Conservation (phyloP, 2,329 filamentous ascomycete genomes). For the Arthrinium phaeospermum region DNA sequence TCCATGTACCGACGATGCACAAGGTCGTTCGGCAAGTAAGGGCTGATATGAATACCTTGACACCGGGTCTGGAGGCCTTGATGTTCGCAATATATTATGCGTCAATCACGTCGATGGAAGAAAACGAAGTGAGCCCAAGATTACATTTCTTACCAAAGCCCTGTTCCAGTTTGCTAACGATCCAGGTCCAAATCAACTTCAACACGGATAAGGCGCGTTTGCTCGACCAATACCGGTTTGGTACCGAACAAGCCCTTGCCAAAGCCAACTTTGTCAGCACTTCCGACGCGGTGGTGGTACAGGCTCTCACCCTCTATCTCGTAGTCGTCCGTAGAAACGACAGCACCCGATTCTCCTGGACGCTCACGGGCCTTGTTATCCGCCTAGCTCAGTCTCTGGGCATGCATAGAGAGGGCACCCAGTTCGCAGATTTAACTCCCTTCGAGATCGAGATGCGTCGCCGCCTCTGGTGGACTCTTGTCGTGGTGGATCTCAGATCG, state of each 20-base stretch:
- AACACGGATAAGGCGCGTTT: conserved; percentile 52
- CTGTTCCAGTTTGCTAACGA: not conserved
- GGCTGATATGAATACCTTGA: conserved; percentile 63
- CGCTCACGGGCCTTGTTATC: conserved; percentile 66
- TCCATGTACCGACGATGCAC: conserved; percentile 72
- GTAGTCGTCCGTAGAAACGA: conserved; percentile 58
- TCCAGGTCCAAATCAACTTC: conserved; percentile 57
- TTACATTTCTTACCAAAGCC: not conserved
- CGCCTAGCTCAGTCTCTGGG: conserved; percentile 60
- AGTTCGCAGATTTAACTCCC: conserved; percentile 57
- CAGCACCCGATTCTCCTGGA: conserved; percentile 63
- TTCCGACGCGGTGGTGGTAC: conserved; percentile 63
- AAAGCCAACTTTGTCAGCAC: conserved; percentile 66
- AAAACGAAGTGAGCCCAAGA: conserved; percentile 56
- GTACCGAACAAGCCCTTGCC: conserved; percentile 64
- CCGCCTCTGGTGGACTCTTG: conserved; percentile 66
- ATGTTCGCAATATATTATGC: conserved; percentile 68
- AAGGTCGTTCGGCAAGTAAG: conserved; percentile 66
- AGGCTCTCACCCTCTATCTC: conserved; percentile 66
- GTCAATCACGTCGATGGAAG: conserved; percentile 63
- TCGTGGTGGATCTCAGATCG: conserved; percentile 63
- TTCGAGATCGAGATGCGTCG: conserved; percentile 69
- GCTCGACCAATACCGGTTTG: conserved; percentile 56
- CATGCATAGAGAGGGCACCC: conserved; percentile 62
- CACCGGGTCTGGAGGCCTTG: conserved; percentile 62